Evolutionary conservation across 176 grass and related monocot genomes (phyloP).

Genomic region (Hordeum vulgare): DNA sequence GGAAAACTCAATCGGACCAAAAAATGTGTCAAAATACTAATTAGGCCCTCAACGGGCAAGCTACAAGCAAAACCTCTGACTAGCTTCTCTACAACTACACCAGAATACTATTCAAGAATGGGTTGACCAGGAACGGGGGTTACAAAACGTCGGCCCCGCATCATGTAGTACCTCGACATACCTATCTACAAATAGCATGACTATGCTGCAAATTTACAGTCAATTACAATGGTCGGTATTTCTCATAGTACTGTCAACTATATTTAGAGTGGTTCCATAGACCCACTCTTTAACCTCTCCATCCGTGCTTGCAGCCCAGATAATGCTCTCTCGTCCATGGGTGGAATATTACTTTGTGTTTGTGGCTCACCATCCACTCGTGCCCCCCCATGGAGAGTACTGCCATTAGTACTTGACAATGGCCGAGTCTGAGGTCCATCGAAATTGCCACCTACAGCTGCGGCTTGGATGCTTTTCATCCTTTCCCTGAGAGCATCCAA

Average conservation of each 20-base stretch:
- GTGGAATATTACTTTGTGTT: constrained; percentile 59
- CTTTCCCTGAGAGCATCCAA: constrained; percentile 90
- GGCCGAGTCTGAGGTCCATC: constrained; percentile 50
- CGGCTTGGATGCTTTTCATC: constrained; percentile 99
- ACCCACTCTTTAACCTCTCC: constrained; percentile 93
- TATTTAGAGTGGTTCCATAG: constrained; percentile 74
- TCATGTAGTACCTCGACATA: constrained; percentile 19
- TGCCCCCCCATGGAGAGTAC: constrained; percentile 24
- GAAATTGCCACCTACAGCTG: constrained; percentile 60
- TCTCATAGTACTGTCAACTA: constrained; percentile 25
- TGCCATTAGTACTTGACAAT: constrained; percentile 47
- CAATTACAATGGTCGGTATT: constrained; percentile 53
- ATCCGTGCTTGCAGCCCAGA: constrained; percentile 93
- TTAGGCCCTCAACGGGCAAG: constrained; percentile 15
- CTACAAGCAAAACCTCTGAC: constrained; percentile 29
- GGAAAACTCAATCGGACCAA: constrained; percentile 5
- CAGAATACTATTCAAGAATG: constrained; percentile 35
- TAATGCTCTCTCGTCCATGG: constrained; percentile 92
- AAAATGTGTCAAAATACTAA: constrained; percentile 31
- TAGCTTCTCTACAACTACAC: constrained; percentile 26
- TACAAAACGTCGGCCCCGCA: constrained; percentile 39
- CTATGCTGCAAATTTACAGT: constrained; percentile 74
- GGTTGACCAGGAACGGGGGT: constrained; percentile 11
- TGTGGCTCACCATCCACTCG: constrained; percentile 46
- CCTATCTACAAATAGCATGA: constrained; percentile 57